Percentiles rank a stretch among this genome's conserved stretches.
Evolutionary conservation across 495 filamentous ascomycete genomes (phyloP).

Genomic region (Xylaria longipes): DNA sequence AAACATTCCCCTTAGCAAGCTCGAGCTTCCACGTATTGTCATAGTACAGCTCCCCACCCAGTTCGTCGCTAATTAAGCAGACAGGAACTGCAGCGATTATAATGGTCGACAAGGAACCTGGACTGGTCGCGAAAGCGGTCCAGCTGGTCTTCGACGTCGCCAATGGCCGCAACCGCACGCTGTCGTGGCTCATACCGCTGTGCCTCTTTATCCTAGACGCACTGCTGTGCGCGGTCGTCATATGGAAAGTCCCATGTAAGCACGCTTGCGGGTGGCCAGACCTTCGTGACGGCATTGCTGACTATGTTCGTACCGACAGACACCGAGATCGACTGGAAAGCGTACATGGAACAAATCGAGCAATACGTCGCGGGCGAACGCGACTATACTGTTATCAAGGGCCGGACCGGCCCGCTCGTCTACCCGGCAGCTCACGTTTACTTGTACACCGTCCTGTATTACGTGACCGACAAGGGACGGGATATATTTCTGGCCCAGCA

Average conservation of each 20-base stretch:
- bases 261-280: not conserved
- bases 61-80: not conserved
- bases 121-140: conserved; percentile 33
- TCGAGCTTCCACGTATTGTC: conserved; percentile 19
- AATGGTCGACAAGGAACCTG: conserved; percentile 33
- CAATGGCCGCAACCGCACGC: conserved; percentile 44
- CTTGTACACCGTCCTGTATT: conserved; percentile 81
- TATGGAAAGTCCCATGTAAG: conserved; percentile 88
- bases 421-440: conserved; percentile 95
- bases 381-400: conserved; percentile 85
- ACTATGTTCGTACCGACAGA: conserved; percentile 58
- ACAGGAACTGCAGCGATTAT: conserved; percentile 18
- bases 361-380: conserved; percentile 83
- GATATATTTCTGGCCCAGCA: conserved; percentile 82
- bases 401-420: conserved; percentile 89
- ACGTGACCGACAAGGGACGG: conserved; percentile 74
- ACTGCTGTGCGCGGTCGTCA: conserved; percentile 73
- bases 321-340: conserved; percentile 97
- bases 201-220: conserved; percentile 77
- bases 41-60: not conserved
- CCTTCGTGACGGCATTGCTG: not conserved
- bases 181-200: conserved; percentile 57
- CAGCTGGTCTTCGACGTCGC: conserved; percentile 42
- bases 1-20: not conserved
- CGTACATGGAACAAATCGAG: conserved; percentile 92